Evolutionary conservation across 495 filamentous ascomycete species (phyloP).

Genomic region (Geopyxis carbonaria): DNA sequence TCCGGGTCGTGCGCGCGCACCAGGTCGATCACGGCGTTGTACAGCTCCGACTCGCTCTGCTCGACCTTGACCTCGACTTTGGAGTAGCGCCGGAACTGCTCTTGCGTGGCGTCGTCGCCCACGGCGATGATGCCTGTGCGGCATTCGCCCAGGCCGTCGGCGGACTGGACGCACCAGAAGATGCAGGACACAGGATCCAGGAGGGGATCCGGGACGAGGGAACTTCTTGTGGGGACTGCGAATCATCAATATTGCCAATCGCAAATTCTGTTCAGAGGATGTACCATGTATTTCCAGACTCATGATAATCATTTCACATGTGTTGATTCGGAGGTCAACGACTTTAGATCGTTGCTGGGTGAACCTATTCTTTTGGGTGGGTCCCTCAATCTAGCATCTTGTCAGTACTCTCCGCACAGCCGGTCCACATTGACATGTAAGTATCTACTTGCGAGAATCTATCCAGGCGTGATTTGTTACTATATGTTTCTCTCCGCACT

Average conservation of each 20-base stretch:
- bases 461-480: too few relatives aligned
- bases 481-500: too few relatives aligned
- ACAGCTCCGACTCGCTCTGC: constrained; percentile 61
- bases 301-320: constrained; percentile 76
- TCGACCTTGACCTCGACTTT: constrained; percentile 54
- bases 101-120: constrained; percentile 38
- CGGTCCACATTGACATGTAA: too few relatives aligned
- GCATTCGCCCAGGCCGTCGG: constrained; percentile 37
- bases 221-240: constrained; percentile 60
- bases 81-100: constrained; percentile 35
- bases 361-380: constrained; percentile 76
- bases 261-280: neutral
- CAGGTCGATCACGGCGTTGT: constrained; percentile 67
- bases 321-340: neutral
- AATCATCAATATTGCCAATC: constrained; percentile 1
- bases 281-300: constrained; percentile 67
- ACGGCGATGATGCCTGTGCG: constrained; percentile 50
- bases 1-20: constrained; percentile 77
- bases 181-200: constrained; percentile 78
- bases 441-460: too few relatives aligned
- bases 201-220: constrained; percentile 68
- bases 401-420: neutral
- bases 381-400: constrained; percentile 56
- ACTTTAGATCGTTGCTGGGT: constrained; percentile 45
- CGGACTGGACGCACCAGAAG: constrained; percentile 77